Evolutionary conservation across 225 moss, liverwort and hornwort genomes (phyloP).

Genomic region (Physcomitrium patens): DNA sequence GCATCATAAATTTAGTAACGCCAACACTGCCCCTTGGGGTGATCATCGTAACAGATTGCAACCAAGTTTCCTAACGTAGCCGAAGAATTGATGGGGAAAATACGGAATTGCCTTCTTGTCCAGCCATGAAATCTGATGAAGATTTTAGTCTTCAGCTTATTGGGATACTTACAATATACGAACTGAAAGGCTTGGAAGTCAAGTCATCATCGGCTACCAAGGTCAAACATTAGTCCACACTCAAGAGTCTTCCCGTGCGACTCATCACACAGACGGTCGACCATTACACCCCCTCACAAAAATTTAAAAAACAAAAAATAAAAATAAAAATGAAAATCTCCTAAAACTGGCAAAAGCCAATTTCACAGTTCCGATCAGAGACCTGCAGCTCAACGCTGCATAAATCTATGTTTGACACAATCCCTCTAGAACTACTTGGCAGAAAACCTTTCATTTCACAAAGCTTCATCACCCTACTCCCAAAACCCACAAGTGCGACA

Average conservation of each 20-base stretch:
- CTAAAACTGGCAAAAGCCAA: neutral
- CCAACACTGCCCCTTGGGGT: neutral
- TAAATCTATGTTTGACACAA: slow-evolving; percentile 1
- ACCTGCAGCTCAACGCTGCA: neutral
- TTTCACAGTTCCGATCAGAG: neutral
- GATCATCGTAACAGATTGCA: slow-evolving; percentile 4
- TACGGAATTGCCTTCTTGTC: neutral
- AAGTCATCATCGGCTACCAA: neutral
- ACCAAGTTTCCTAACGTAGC: neutral
- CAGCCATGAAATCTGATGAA: no score
- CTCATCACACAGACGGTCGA: slow-evolving; percentile 6
- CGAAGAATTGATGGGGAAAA: neutral
- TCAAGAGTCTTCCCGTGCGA: slow-evolving; percentile 1
- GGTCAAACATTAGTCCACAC: slow-evolving; percentile 2
- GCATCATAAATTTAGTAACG: neutral
- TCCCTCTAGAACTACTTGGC: neutral
- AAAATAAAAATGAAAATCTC: neutral
- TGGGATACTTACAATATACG: neutral
- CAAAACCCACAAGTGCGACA: slow-evolving; percentile 4
- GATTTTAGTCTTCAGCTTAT: neutral
- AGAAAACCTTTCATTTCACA: neutral
- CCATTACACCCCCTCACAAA: neutral
- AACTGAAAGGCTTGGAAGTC: neutral
- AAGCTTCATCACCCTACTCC: neutral
- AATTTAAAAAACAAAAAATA: neutral